Conservation (phyloP, 805 yeast genomes). For the Hemisphaericaspora nanyangensis region DNA sequence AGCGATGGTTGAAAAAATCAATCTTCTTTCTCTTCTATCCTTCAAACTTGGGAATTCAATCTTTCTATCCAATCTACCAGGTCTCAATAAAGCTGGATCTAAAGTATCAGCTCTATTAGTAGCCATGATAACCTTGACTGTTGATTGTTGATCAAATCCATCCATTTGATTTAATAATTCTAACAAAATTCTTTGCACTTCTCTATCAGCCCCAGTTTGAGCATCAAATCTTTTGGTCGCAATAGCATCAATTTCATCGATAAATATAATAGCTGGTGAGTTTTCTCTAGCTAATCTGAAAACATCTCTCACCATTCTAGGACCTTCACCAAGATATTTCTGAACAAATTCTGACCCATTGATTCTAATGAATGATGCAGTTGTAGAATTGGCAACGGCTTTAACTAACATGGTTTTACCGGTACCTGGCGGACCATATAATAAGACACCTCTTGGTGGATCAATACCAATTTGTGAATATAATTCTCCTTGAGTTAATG, state of each 20-base stretch:
- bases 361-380: conserved; percentile 94
- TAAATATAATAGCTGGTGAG: conserved; percentile 94
- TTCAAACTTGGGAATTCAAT: conserved; percentile 95
- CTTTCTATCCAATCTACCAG: conserved; percentile 97
- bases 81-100: conserved; percentile 97
- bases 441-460: conserved; percentile 95
- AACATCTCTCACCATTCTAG: conserved; percentile 98
- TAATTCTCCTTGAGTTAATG: conserved; percentile 91
- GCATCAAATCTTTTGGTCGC: conserved; percentile 99
- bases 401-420: conserved; percentile 99
- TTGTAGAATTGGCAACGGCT: conserved; percentile 96
- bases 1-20: conserved; percentile 93
- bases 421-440: conserved; percentile 99
- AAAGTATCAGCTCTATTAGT: conserved; percentile 99
- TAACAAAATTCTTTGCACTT: conserved; percentile 94
- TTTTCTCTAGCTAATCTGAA: conserved; percentile 96
- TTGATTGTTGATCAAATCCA: conserved; percentile 94
- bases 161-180: conserved; percentile 98
- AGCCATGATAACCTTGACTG: conserved; percentile 98
- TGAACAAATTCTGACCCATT: conserved; percentile 98
- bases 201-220: conserved; percentile 99
- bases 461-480: conserved; percentile 98
- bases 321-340: conserved; percentile 98
- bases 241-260: conserved; percentile 98
- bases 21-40: conserved; percentile 96